phyloP scores from a whole-genome alignment of 139 green algal species.

The Micractinium conductrix region DNA sequence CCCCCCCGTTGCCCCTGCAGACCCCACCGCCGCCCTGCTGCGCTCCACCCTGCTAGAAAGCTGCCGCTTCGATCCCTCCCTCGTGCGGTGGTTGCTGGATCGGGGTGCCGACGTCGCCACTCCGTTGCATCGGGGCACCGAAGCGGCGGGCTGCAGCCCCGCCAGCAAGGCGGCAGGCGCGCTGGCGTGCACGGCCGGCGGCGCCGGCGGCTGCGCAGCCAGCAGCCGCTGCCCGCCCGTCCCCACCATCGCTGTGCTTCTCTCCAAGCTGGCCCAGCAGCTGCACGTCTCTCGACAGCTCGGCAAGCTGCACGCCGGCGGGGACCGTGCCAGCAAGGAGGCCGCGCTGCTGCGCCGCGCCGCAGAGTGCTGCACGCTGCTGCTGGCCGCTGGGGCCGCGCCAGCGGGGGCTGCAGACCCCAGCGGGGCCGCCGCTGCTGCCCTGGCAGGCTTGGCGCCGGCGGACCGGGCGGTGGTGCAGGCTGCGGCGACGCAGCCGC shows the following conservation, averaged over 20 bases:
- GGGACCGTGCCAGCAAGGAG: slow-evolving; percentile 7
- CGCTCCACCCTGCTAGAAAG: neutral
- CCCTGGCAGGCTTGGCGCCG: neutral
- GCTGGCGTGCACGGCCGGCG: neutral
- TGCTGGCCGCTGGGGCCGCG: slow-evolving; percentile 6
- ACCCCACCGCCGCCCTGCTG: slow-evolving; percentile 1
- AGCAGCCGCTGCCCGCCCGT: neutral
- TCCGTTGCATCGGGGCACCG: neutral
- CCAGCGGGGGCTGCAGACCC: neutral
- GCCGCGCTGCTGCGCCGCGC: slow-evolving; percentile 13
- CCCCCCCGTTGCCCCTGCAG: neutral
- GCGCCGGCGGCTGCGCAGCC: neutral
- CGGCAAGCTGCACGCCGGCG: slow-evolving; percentile 14
- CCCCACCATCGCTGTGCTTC: neutral
- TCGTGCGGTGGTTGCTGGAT: slow-evolving; percentile 25
- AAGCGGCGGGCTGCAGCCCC: neutral
- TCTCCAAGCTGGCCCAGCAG: neutral
- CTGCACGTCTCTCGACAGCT: slow-evolving; percentile 20
- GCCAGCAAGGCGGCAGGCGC: neutral
- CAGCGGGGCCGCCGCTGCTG: neutral
- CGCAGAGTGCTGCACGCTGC: neutral
- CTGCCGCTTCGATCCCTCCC: slow-evolving; percentile 2
- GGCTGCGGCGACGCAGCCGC: neutral
- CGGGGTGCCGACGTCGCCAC: neutral
- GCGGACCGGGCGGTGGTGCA: neutral